Base-by-base conservation (phyloP, 78 protist genomes). In the Planoprotostelium fungivorum region DNA sequence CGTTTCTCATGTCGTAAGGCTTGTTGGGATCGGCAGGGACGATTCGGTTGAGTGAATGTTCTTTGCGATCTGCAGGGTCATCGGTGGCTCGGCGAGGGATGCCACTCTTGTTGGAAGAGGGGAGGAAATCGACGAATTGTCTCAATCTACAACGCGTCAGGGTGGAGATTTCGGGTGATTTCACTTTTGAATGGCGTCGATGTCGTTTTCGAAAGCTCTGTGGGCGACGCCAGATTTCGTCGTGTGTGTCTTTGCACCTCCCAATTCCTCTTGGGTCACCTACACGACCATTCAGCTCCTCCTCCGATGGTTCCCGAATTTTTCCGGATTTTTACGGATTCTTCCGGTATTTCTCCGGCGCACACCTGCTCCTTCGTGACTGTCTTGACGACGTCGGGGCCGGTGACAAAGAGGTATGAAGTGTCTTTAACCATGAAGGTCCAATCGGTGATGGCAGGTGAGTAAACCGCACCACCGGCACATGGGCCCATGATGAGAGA, bases 381-480 rank as follows among this genome's bases (percentile, higher is more conserved):
- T 0, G 98, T 93, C 94, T 98, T 97, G 83, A 98, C 99, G 16
- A 98, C 99, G 10, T 98, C 99, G 51, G 99, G 99, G 37, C 99
- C 99, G 31, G 99, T 98, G 34, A 98, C 98, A 51, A 98, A 98
- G 95, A 98, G 89, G 94, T 97, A 97, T 1, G 98, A 95, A 29
- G 98, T 96, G 84, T 96, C 91, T 34, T 87, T 88, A 0, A 97
- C 99, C 99, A 98, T 98, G 84, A 98, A 95, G 25, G 92, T 93
- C 73, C 95, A 98, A 92, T 98, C 99, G 34, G 99, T 98, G 90
- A 99, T 86, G 34, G 99, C 99, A 25, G 99, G 99, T 29, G 98
- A 96, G 93, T 99, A 99, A 28, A 99, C 99, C 10, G 99, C 99
- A 51, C 99, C 98, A 63, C 97, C 99, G 23, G 99, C 99, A 89